Percentiles rank a stretch among this genome's conserved stretches.
These are phyloP conservation scores for Aspergillus steynii DNA, from an alignment of 495 filamentous ascomycete genomes.

Conservation along the genomic window DNA sequence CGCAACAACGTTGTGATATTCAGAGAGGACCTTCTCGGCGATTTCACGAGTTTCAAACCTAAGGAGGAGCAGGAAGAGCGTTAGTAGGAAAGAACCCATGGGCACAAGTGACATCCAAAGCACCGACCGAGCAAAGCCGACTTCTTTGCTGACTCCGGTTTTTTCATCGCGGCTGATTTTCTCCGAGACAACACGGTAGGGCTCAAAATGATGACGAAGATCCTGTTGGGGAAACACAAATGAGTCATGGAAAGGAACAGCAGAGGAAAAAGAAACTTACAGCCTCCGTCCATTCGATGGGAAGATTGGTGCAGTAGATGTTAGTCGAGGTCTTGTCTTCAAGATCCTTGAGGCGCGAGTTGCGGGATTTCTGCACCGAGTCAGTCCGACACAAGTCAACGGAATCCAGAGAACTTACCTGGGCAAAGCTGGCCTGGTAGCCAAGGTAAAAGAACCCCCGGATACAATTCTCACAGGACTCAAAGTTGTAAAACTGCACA, in stretches of 20 bases:
- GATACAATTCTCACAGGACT: constrained; percentile 92
- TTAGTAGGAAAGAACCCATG: neutral
- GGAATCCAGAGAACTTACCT: constrained; percentile 48
- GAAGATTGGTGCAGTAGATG: constrained; percentile 94
- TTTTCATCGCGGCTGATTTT: constrained; percentile 85
- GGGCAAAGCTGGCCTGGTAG: constrained; percentile 95
- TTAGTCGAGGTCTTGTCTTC: constrained; percentile 87
- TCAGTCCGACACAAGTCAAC: constrained; percentile 18
- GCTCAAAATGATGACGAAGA: constrained; percentile 59
- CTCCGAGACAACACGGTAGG: constrained; percentile 82
- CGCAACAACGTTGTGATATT: constrained; percentile 70
- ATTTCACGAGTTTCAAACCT: constrained; percentile 87
- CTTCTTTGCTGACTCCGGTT: constrained; percentile 89
- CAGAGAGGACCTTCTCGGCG: constrained; percentile 80
- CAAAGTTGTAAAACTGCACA: constrained; percentile 84
- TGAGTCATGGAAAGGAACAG: neutral
- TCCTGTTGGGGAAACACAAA: constrained; percentile 31
- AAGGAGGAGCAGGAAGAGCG: neutral
- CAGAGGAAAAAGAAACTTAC: constrained; percentile 47
- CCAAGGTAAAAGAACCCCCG: constrained; percentile 90
- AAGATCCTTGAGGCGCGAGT: constrained; percentile 89
- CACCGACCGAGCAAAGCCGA: constrained; percentile 90
- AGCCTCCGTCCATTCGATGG: constrained; percentile 83
- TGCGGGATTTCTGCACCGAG: constrained; percentile 79
- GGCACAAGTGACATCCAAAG: neutral